Conservation (phyloP, 1,284 basidiomycete genomes). For the Microbotryum violaceum region DNA sequence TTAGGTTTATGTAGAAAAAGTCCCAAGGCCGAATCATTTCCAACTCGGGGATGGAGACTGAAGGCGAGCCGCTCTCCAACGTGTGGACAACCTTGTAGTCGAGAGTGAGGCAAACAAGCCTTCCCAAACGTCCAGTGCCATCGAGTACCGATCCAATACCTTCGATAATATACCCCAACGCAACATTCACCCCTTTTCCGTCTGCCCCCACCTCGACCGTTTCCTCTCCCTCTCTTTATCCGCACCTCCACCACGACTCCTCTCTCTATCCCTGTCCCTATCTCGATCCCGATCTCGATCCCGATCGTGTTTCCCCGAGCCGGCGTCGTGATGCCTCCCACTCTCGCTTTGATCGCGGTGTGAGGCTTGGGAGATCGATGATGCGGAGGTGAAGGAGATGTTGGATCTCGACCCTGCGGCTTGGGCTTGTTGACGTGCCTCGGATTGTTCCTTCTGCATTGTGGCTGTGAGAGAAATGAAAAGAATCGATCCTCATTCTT, state of each 20-base stretch:
- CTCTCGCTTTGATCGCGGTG: not conserved
- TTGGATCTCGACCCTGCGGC: constrained; percentile 50
- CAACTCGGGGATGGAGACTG: too few relatives aligned
- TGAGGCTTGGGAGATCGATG: not conserved
- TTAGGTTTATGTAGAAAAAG: too few relatives aligned
- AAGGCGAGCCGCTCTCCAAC: too few relatives aligned
- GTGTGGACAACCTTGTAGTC: too few relatives aligned
- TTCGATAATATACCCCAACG: too few relatives aligned
- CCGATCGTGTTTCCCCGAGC: not conserved
- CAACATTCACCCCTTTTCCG: too few relatives aligned
- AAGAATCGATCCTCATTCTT: constrained; percentile 29
- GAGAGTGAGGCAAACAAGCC: too few relatives aligned
- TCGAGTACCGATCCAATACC: too few relatives aligned
- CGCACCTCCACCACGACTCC: not conserved
- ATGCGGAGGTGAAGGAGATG: constrained; percentile 50
- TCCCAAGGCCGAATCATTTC: too few relatives aligned
- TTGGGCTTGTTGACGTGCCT: constrained; percentile 51
- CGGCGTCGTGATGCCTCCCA: not conserved
- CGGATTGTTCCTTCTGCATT: constrained; percentile 54
- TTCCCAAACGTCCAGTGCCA: too few relatives aligned
- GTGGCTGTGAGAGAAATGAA: constrained; percentile 40
- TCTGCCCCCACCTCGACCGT: too few relatives aligned
- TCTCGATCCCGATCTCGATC: constrained; percentile 6
- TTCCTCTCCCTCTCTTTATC: too few relatives aligned
- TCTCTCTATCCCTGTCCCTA: constrained; percentile 1